These are phyloP conservation scores for Ophiocordyceps unilateralis DNA, from an alignment of 2,329 filamentous ascomycete species.

Conservation along the genomic window DNA sequence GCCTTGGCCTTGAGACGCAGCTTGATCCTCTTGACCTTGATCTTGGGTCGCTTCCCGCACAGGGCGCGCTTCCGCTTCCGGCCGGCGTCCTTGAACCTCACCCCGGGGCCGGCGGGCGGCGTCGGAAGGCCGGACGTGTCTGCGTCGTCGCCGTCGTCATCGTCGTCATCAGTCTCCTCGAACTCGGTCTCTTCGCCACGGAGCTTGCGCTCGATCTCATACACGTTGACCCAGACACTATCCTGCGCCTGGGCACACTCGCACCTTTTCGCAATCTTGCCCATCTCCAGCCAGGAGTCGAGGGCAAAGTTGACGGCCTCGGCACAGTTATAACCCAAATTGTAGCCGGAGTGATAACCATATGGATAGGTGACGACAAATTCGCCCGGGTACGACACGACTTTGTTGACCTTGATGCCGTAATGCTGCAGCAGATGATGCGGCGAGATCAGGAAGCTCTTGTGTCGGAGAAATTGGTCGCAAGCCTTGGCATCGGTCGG, in stretches of 20 bases:
- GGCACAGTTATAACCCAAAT: constrained; percentile 94
- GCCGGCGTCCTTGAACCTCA: constrained; percentile 41
- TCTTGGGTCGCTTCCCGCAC: constrained; percentile 19
- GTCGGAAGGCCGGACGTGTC: constrained; percentile 56
- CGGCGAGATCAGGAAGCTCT: constrained; percentile 91
- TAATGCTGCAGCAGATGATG: constrained; percentile 73
- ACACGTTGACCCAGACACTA: constrained; percentile 95
- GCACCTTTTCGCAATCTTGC: constrained; percentile 89
- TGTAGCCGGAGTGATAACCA: constrained; percentile 95
- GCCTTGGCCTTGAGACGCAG: constrained; percentile 53
- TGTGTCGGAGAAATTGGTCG: constrained; percentile 90
- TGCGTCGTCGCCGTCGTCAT: constrained; percentile 32
- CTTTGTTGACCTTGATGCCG: constrained; percentile 89
- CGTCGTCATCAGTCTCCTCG: constrained; percentile 53
- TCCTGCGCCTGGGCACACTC: constrained; percentile 89
- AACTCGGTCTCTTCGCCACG: constrained; percentile 78
- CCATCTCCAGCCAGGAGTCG: constrained; percentile 88
- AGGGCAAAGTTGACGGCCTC: constrained; percentile 98
- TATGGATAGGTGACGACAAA: constrained; percentile 98
- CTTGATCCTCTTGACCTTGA: constrained; percentile 63
- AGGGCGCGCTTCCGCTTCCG: constrained; percentile 41
- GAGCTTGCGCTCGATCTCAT: constrained; percentile 87
- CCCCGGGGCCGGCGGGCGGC: constrained; percentile 56
- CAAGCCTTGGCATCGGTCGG: constrained; percentile 89
- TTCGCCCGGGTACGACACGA: constrained; percentile 89